Base-by-base conservation (phyloP, 345 rosid species). In the Heritiera littoralis region DNA sequence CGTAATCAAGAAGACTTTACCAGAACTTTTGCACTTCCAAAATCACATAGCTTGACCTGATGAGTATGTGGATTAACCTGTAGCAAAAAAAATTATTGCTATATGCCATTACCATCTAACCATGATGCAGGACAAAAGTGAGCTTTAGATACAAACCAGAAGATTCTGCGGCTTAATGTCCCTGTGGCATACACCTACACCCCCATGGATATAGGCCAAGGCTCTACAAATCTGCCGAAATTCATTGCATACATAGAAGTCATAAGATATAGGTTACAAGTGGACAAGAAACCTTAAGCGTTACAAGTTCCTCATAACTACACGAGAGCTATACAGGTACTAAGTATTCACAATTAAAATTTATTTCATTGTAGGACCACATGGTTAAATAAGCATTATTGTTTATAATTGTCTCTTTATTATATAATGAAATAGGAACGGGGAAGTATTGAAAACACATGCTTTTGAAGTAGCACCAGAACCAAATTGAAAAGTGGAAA, bases 21-120 rank as follows among this genome's bases (percentile, higher is more conserved):
- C 93, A 90, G 84, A 81, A 89, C 92, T 85, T 90, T 89, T 28
- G 93, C 93, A 79, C 93, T 90, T n/a, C 93, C 93, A 76, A 90
- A 89, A 79, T 89, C 91, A 45, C 91, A 90, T 52, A 90, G 85
- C 81, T 90, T 85, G 82, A 85, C 88, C 35, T 83, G 86, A 79
- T 90, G 92, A 9, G 93, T 90, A 77, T 87, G 93, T 35, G 93
- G 92, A 83, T 90, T 89, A 63, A 90, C 93, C 93, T 83, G 81
- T 73, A 77, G 51, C 52, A 69, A 54, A 12, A 48, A 46, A 40
- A 46, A 73, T 14, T 56, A 75, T 74, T 52, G 64, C 18, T 4
- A 17, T 18, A 14, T 60, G 11, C 14, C 38, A 11, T 60, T 28
- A 54, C n/a, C n/a, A 54, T 15, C n/a, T 14, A 54, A 54, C 5